A percentile compares a stretch with the other conserved stretches of the same genome.
These are phyloP conservation scores for Tylopilus sp. DNA, from an alignment of 768 basidiomycete genomes.

Conservation along the genomic window DNA sequence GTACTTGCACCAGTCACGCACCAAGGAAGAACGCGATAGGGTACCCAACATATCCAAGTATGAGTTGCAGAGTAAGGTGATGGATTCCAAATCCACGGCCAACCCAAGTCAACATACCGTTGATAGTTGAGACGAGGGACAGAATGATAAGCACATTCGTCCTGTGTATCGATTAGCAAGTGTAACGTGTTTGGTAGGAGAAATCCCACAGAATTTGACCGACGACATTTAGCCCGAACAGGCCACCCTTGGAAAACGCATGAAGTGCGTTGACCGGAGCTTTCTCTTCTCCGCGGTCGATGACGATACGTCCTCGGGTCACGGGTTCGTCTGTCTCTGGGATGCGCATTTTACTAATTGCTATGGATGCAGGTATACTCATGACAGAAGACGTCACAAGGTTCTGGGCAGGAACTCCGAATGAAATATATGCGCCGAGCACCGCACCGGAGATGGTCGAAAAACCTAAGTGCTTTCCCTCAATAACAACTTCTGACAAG, in stretches of 20 bases:
- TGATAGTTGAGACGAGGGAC: constrained; percentile 75
- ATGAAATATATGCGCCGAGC: constrained; percentile 74
- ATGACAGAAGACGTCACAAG: constrained; percentile 88
- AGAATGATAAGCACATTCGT: constrained; percentile 85
- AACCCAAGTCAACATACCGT: constrained; percentile 86
- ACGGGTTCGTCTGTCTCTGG: constrained; percentile 88
- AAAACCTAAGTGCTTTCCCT: constrained; percentile 46
- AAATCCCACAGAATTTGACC: constrained; percentile 74
- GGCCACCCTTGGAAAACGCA: constrained; percentile 82
- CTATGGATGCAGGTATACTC: constrained; percentile 93
- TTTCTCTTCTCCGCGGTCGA: constrained; percentile 63
- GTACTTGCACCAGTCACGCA: constrained; percentile 7
- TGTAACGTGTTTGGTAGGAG: not conserved
- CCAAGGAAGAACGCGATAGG: constrained; percentile 78
- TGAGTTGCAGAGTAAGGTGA: constrained; percentile 76
- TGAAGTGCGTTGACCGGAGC: constrained; percentile 79
- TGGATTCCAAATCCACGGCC: constrained; percentile 83
- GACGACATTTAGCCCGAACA: constrained; percentile 82
- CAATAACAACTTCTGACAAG: not conserved
- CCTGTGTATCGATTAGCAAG: constrained; percentile 33
- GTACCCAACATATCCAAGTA: constrained; percentile 86
- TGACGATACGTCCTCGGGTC: constrained; percentile 74
- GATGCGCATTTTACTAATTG: constrained; percentile 83
- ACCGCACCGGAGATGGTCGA: constrained; percentile 93
- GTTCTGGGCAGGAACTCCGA: constrained; percentile 77